Evolutionary conservation across 257 asterid species (phyloP).

Genomic region (Leptodermis oblonga): DNA sequence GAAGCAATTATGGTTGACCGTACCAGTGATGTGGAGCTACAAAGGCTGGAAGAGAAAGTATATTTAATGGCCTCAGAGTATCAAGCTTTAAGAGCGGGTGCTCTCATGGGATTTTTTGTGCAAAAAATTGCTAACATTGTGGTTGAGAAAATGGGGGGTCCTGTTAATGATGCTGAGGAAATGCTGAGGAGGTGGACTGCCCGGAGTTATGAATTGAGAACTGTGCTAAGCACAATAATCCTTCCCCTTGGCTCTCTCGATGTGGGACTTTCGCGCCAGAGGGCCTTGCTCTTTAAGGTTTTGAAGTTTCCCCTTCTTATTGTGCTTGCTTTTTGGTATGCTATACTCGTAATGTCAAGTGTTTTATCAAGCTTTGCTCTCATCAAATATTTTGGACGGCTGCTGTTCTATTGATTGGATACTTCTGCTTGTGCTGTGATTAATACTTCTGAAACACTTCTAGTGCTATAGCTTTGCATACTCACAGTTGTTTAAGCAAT

Average conservation of each 20-base stretch:
- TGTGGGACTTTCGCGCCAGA: slow-evolving; percentile 96
- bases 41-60: slow-evolving; percentile 79
- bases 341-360: background rate
- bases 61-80: slow-evolving; percentile 51
- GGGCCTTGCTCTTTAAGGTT: slow-evolving; percentile 98
- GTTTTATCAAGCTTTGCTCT: background rate
- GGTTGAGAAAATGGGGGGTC: slow-evolving; percentile 90
- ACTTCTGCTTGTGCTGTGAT: background rate
- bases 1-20: slow-evolving; percentile 87
- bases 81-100: slow-evolving; percentile 44
- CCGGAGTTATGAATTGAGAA: slow-evolving; percentile 62
- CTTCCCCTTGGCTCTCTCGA: slow-evolving; percentile 92
- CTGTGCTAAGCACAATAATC: slow-evolving; percentile 42
- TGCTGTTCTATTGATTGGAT: background rate
- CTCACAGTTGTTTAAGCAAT: background rate
- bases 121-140: slow-evolving; percentile 80
- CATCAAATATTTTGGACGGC: background rate
- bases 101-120: slow-evolving; percentile 46
- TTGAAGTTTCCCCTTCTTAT: slow-evolving; percentile 23
- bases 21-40: slow-evolving; percentile 57
- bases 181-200: slow-evolving; percentile 75
- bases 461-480: background rate
- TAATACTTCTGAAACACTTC: background rate
- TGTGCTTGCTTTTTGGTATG: slow-evolving; percentile 2
- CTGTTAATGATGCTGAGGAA: slow-evolving; percentile 86